These are phyloP conservation scores for Microdochium nivale DNA, from an alignment of 2,329 filamentous ascomycete species.

Conservation along the genomic window DNA sequence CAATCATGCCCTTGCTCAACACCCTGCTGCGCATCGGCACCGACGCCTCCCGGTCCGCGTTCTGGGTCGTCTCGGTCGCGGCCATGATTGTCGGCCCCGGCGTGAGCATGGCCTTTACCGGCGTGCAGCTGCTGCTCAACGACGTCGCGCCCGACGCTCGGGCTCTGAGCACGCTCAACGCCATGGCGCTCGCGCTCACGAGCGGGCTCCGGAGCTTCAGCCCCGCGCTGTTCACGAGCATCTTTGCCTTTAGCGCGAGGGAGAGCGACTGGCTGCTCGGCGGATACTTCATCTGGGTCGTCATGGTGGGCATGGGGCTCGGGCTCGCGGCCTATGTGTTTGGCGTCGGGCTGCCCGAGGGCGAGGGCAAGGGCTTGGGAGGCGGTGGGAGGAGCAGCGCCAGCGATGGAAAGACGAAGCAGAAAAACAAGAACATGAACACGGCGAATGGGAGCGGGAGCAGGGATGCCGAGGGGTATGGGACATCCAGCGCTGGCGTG, in stretches of 20 bases:
- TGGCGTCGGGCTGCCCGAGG: background rate
- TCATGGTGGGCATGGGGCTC: slow-evolving; percentile 32
- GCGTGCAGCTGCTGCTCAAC: slow-evolving; percentile 65
- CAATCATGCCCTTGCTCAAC: slow-evolving; percentile 43
- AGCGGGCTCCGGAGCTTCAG: slow-evolving; percentile 57
- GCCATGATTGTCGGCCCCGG: slow-evolving; percentile 47
- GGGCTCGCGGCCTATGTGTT: slow-evolving; percentile 17
- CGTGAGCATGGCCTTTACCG: slow-evolving; percentile 63
- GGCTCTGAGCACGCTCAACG: slow-evolving; percentile 64
- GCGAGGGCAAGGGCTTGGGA: background rate
- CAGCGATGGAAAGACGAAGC: no score
- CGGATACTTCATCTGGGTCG: slow-evolving; percentile 60
- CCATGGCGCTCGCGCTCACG: slow-evolving; percentile 51
- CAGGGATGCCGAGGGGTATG: no score
- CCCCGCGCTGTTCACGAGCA: slow-evolving; percentile 55
- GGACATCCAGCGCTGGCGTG: no score
- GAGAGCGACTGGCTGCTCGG: slow-evolving; percentile 41
- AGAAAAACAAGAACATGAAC: no score
- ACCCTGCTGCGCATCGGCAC: slow-evolving; percentile 40
- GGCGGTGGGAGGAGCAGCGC: no score
- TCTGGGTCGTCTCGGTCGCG: slow-evolving; percentile 46
- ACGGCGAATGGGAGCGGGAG: no score
- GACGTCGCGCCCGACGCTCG: slow-evolving; percentile 58
- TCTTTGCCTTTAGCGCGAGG: slow-evolving; percentile 60
- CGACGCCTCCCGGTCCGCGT: slow-evolving; percentile 26